Base-by-base conservation (phyloP, 73 alveolate genomes). In the Blepharisma japonicum region DNA sequence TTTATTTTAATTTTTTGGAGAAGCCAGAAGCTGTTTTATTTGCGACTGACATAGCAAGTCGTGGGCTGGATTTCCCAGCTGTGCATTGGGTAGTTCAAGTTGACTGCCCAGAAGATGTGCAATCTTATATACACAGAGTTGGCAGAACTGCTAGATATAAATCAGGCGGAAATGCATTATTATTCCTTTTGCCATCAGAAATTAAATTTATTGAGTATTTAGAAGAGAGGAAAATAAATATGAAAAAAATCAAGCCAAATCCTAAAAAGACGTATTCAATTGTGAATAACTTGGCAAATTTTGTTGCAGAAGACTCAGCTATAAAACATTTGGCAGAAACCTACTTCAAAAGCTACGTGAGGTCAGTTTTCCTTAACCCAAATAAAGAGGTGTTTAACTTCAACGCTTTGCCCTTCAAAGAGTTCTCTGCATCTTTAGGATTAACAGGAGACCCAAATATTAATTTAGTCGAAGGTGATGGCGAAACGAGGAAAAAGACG, bases 91-190 rank as follows among this genome's bases (percentile, higher is more conserved):
- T 94, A 7, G 87, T 94, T 53, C 79, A 90, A 86, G 84, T 87
- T 32, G 98, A 94, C 78, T 79, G 93, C 77, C 98, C 98, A 0
- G 98, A 92, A 55, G 96, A 92, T 81, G 74, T 83, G n/a, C 68
- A 77, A 6, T 83, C 95, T 7, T 94, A 94, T 77, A 81, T 96
- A 70, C 98, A 96, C 86, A 81, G 99, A 94, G 91, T 93, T 32
- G 99, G 96, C 55, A 88, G 98, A 79, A 93, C 98, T 83, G 97
- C 99, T 71, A 84, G 98, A 70, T 93, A 93, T 82, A 95, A 95
- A 85, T 89, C 96, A 56, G 97, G 94, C 77, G 99, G 99, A 42
- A 94, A 87, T 79, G 90, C 98, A 45, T 88, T 96, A 7, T 82
- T 95, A 51, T 88, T 96, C 80, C 83, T 92, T 6, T 68, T 89